Evolutionary conservation across 345 rosid species (phyloP).

Genomic region (Cardiospermum halicacabum): DNA sequence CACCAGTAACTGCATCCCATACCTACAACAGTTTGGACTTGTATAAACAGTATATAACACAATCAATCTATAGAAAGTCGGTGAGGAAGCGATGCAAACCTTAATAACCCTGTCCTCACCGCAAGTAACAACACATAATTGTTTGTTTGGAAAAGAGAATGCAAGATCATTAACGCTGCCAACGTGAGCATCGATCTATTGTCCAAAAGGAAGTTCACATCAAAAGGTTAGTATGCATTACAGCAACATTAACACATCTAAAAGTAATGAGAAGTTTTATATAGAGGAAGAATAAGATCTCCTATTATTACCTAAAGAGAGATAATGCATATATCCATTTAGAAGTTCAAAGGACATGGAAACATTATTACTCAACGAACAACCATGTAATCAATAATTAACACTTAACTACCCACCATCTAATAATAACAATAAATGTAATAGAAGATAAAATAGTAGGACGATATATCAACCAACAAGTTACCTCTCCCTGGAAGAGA

Average conservation of each 20-base stretch:
- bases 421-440: no score
- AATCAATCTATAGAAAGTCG: constrained; percentile 3
- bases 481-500: neutral
- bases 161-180: constrained; percentile 89
- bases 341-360: no score
- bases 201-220: constrained; percentile 2
- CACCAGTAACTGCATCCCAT: constrained; percentile 75
- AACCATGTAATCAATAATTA: no score
- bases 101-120: constrained; percentile 77
- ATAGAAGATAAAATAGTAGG: no score
- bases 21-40: constrained; percentile 45
- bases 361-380: no score
- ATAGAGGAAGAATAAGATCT: no score
- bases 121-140: constrained; percentile 62
- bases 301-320: no score
- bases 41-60: constrained; percentile 16
- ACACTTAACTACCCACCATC: no score
- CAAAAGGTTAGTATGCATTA: constrained; percentile 1
- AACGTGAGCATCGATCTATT: constrained; percentile 81
- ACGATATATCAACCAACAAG: no score
- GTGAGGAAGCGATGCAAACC: constrained; percentile 37
- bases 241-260: neutral
- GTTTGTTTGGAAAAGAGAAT: constrained; percentile 71
- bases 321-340: no score
- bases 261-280: no score